Evolutionary conservation across 257 asterid genomes (phyloP), one percentile per base, ranked within the genome.

Genomic region (Nicotiana tabacum): DNA sequence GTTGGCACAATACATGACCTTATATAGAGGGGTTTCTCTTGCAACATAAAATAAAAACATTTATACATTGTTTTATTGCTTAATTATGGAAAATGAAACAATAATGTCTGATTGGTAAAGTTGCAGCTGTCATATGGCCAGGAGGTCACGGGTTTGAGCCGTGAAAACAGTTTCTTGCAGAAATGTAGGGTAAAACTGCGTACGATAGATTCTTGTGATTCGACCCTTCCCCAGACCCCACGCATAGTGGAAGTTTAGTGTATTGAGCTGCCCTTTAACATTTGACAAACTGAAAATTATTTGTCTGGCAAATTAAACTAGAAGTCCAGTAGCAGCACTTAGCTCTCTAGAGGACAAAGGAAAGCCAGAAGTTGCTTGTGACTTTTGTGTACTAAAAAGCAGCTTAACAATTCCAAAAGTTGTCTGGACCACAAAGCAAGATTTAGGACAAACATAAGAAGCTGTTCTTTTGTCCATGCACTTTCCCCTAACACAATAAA

Each of bases 401-500:
- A 67, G 55, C 84, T 83, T 56, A 80, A 46, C 67, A n/a, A n/a
- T 9, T 68, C 15, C 64, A 24, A 77, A 55, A 67, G 29, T 56
- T 43, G 35, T 53, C 55, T 57, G 81, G 82, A 58, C 83, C 77
- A 58, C 76, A 68, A 56, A 68, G 18, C 70, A 85, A 82, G 60
- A 56, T 78, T 69, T 24, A 60, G 83, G 64, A 68, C 81, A 77
- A 21, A 24, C 16, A 67, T 57, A 85, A 48, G 62, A 77, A 78
- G 82, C 77, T 51, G 81, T 62, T 39, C 66, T 69, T 82, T 56
- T 29, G 68, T 46, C 83, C 68, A 82, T 74, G 81, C 77, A 81
- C 84, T 66, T 83, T 57, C 80, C 13, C 80, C 80, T 12, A 74
- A 27, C 80, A 74, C 80, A 48, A 24, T 3, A 74, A 13, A 24